Percentiles rank a stretch among this genome's conserved stretches.
These are phyloP conservation scores for Globisporangium yorkense DNA, from an alignment of 352 stramenopile species.

Conservation along the genomic window DNA sequence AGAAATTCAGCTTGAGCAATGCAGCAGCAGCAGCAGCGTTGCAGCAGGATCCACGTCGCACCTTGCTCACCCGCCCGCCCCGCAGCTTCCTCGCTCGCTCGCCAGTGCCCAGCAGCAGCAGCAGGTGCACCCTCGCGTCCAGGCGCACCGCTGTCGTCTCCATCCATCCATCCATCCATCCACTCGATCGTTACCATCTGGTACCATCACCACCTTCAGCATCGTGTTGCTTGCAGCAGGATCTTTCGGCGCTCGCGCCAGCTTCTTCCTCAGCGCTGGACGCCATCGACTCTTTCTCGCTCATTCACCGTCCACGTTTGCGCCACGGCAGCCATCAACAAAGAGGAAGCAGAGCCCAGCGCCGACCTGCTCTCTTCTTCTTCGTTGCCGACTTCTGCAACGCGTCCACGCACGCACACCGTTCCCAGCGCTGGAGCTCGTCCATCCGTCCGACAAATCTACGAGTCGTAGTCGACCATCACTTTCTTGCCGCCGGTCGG, in stretches of 20 bases:
- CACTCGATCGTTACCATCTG: not conserved
- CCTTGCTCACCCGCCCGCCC: not conserved
- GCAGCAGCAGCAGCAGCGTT: not conserved
- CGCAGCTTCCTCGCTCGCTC: not conserved
- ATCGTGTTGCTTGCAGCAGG: not conserved
- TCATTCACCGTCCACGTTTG: not conserved
- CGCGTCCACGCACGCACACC: too few species aligned
- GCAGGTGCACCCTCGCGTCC: not conserved
- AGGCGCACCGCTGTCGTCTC: not conserved
- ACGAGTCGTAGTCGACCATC: slow-evolving; percentile 41
- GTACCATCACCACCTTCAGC: not conserved
- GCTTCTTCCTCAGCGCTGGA: not conserved
- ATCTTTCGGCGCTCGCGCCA: not conserved
- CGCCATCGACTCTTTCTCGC: not conserved
- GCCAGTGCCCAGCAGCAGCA: not conserved
- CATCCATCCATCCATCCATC: slow-evolving; percentile 1
- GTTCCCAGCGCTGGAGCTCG: too few species aligned
- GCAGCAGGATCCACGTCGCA: not conserved
- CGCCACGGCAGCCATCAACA: not conserved
- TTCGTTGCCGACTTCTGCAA: too few species aligned
- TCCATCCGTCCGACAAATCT: not conserved
- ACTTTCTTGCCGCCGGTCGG: slow-evolving; percentile 65
- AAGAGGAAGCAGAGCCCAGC: not conserved
- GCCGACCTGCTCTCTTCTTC: not conserved
- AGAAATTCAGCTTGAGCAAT: slow-evolving; percentile 2